Base-by-base conservation (phyloP, 1,284 basidiomycete species). In the Boletus sp. region DNA sequence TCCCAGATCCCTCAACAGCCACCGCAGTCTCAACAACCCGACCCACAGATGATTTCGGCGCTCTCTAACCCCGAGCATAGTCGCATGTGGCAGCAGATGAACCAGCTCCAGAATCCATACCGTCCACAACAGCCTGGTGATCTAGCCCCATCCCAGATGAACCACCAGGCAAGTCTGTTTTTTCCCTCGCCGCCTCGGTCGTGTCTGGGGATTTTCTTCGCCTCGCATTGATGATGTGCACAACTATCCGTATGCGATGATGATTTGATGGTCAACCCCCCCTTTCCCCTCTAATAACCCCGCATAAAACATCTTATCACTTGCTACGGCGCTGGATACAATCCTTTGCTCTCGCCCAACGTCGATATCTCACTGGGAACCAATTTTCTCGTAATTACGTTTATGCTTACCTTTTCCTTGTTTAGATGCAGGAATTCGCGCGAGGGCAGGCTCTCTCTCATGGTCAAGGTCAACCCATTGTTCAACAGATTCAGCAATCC, bases 31-130 rank as follows among this genome's bases (percentile, higher is more conserved):
- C 66, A 66, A 17, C 69, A 70, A 54, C 39, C 72, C 54, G 56
- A 74, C 55, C 57, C 66, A 35, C 57, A 69, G 54, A 67, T 69
- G 58, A 57, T 75, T 57, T 61, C 71, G 48, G 69, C 65, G 51
- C 72, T 78, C 56, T 57, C 63, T 56, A 66, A 66, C 64, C 46
- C 72, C 48, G 79, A 82, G 57, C 72, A 76, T 30, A 52, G 53
- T 54, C 72, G 75, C 53, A 69, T 75, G 58, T 84, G 81, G 80
- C 74, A 76, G 64, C 77, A 80, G 61, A 69, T 76, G 62, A 75
- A 76, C 57, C 74, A 76, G 53, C 66, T 71, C 33, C 73, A 71
- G 57, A 68, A 69, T 44, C 69, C 71, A 56, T 73, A 73, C 56
- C 71, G 76, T 43, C 57, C 65, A 3, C 72, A 71, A 49, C 70